Evolutionary conservation across 495 filamentous ascomycete species (phyloP).

Genomic region (Venustampulla echinocandica): DNA sequence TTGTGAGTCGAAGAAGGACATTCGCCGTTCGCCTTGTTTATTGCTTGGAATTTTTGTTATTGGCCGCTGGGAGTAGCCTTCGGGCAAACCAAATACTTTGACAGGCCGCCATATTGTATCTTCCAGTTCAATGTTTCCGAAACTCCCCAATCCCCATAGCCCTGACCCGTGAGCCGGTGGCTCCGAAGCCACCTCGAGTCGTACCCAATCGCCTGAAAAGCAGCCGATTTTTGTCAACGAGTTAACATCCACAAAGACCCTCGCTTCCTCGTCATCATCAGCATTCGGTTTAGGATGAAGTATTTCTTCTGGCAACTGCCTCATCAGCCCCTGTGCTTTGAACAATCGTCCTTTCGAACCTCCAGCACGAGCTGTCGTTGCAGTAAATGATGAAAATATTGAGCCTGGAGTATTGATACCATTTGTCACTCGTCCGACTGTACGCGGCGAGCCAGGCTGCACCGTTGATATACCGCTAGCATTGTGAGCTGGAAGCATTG

Average conservation of each 20-base stretch:
- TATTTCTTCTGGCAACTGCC: slow-evolving; percentile 63
- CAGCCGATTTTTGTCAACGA: slow-evolving; percentile 82
- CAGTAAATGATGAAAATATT: slow-evolving; percentile 75
- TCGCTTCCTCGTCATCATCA: slow-evolving; percentile 77
- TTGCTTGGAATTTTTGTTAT: slow-evolving; percentile 43
- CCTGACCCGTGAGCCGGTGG: slow-evolving; percentile 47
- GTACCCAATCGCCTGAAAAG: slow-evolving; percentile 98
- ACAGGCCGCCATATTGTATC: slow-evolving; percentile 60
- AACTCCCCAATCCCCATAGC: slow-evolving; percentile 47
- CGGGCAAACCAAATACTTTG: slow-evolving; percentile 79
- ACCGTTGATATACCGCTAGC: slow-evolving; percentile 62
- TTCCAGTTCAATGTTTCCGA: slow-evolving; percentile 36
- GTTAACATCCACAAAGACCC: slow-evolving; percentile 80
- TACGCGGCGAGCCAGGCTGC: slow-evolving; percentile 62
- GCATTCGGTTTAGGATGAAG: slow-evolving; percentile 70
- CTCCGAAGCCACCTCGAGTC: slow-evolving; percentile 63
- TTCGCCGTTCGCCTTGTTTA: slow-evolving; percentile 35
- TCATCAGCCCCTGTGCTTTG: slow-evolving; percentile 67
- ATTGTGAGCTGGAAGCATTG: slow-evolving; percentile 59
- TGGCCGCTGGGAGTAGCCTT: slow-evolving; percentile 49
- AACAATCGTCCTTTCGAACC: slow-evolving; percentile 53
- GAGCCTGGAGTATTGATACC: slow-evolving; percentile 71
- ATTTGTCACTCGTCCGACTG: slow-evolving; percentile 47
- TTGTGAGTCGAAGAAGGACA: slow-evolving; percentile 48
- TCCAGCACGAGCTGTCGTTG: slow-evolving; percentile 62